These are phyloP conservation scores for Gliomastix tumulicola DNA, from an alignment of 2,329 filamentous ascomycete genomes.

Conservation along the genomic window DNA sequence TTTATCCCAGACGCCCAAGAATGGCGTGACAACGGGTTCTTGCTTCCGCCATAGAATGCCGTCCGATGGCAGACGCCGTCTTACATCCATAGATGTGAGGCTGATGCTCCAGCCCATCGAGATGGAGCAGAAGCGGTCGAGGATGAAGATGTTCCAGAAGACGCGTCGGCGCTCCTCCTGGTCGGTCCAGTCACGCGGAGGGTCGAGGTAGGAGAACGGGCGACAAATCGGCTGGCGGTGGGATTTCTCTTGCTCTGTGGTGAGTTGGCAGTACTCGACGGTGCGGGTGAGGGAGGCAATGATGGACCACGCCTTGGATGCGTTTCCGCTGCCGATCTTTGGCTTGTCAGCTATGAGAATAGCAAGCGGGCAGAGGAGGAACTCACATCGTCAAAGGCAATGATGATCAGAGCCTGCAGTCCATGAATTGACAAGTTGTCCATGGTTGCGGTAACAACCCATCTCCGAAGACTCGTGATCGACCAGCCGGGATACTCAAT, in stretches of 20 bases:
- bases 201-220: slow-evolving; percentile 17
- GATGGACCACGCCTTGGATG: slow-evolving; percentile 16
- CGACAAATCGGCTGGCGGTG: slow-evolving; percentile 8
- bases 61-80: slow-evolving; percentile 22
- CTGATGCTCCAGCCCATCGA: slow-evolving; percentile 21
- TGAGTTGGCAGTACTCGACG: slow-evolving; percentile 20
- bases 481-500: too few species aligned
- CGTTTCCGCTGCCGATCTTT: slow-evolving; percentile 19
- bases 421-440: slow-evolving; percentile 24
- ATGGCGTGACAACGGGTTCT: slow-evolving; percentile 29
- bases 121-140: slow-evolving; percentile 18
- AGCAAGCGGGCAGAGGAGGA: too few species aligned
- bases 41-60: slow-evolving; percentile 31
- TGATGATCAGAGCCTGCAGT: slow-evolving; percentile 26
- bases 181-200: slow-evolving; percentile 20
- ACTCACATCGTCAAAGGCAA: slow-evolving; percentile 26
- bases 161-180: slow-evolving; percentile 21
- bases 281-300: slow-evolving; percentile 20
- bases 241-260: slow-evolving; percentile 11
- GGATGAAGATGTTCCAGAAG: slow-evolving; percentile 22
- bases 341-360: too few species aligned
- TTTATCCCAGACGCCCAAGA: slow-evolving; percentile 37
- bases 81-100: slow-evolving; percentile 20
- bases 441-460: slow-evolving; percentile 21
- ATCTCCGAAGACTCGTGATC: slow-evolving; percentile 9